phyloP scores from a whole-genome alignment of 2,329 filamentous ascomycete genomes.

The Colletotrichum acutatum region DNA sequence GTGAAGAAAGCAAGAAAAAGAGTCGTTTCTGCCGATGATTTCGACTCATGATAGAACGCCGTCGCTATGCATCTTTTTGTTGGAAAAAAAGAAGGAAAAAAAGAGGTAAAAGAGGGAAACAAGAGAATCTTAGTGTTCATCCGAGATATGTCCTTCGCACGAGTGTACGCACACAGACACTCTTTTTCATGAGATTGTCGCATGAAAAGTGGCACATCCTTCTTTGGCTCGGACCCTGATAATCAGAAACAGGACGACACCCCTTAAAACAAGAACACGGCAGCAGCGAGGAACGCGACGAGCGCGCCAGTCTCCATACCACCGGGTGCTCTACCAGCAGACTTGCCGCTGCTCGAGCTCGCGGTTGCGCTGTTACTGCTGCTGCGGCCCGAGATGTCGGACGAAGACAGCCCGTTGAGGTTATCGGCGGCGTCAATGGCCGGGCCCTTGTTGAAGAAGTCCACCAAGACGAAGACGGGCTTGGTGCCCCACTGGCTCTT shows the following conservation, averaged over 20 bases:
- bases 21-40: background rate
- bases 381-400: conserved; percentile 49
- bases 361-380: conserved; percentile 37
- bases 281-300: conserved; percentile 55
- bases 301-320: conserved; percentile 51
- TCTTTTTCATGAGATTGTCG: background rate
- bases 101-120: background rate
- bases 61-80: conserved; percentile 6
- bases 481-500: conserved; percentile 66
- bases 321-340: conserved; percentile 30
- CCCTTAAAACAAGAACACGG: conserved; percentile 49
- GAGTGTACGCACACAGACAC: background rate
- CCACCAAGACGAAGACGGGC: conserved; percentile 81
- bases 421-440: conserved; percentile 76
- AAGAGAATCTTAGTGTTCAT: background rate
- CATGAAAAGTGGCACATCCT: background rate
- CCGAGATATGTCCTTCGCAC: background rate
- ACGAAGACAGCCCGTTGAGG: conserved; percentile 66
- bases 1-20: background rate
- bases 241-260: conserved; percentile 12
- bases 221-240: background rate
- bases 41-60: conserved; percentile 1
- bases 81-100: background rate
- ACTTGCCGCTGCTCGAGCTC: conserved; percentile 31
- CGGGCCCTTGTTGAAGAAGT: conserved; percentile 81